These are phyloP conservation scores for Parasitella parasitica DNA, from an alignment of 371 early-diverging fungal genomes.

Conservation along the genomic window DNA sequence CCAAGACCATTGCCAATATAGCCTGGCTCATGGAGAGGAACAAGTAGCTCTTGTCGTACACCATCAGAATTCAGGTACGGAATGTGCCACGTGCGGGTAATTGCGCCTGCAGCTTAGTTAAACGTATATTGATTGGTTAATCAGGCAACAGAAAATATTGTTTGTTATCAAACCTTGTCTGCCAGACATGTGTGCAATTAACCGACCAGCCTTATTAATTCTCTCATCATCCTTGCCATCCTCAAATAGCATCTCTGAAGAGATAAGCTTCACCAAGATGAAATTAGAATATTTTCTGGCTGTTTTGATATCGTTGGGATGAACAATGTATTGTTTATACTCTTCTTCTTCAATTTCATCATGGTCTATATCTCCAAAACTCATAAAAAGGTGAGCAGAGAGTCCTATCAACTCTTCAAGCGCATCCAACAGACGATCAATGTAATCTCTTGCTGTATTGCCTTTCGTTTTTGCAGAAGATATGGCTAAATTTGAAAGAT, in stretches of 20 bases:
- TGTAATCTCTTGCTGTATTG: background rate
- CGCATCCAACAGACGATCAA: conserved; percentile 19
- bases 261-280: conserved; percentile 31
- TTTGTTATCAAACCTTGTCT: conserved; percentile 37
- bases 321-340: conserved; percentile 21
- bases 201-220: conserved; percentile 36
- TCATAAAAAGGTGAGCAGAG: conserved; percentile 37
- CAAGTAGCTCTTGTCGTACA: conserved; percentile 16
- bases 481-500: background rate
- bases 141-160: background rate
- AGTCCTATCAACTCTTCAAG: conserved; percentile 32
- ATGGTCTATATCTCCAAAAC: conserved; percentile 20
- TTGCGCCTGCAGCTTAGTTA: conserved; percentile 45
- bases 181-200: conserved; percentile 49
- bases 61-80: conserved; percentile 39
- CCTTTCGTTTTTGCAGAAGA: background rate
- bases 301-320: conserved; percentile 20
- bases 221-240: conserved; percentile 36
- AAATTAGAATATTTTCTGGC: conserved; percentile 26
- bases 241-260: conserved; percentile 19
- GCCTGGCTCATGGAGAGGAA: conserved; percentile 45
- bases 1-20: conserved; percentile 50
- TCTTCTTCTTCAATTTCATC: conserved; percentile 21
- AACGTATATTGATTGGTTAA: background rate
- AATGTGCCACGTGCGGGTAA: conserved; percentile 51